phyloP scores from a whole-genome alignment of 148 eudicot species.

The Camellia lanceoleosa region DNA sequence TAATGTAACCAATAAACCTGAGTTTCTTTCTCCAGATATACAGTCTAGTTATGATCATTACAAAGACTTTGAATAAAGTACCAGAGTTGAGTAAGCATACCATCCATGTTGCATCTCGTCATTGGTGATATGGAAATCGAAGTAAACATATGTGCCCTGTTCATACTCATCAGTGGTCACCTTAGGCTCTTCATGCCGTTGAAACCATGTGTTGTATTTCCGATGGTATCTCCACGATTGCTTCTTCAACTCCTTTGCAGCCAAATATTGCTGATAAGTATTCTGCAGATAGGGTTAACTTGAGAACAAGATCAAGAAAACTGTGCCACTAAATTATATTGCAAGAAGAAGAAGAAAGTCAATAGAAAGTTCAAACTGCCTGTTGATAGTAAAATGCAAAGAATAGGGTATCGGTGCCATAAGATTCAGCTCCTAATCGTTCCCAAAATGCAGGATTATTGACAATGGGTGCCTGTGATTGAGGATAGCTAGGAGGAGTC shows the following conservation, averaged over 20 bases:
- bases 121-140: constrained; percentile 73
- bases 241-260: constrained; percentile 94
- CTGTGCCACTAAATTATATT: neutral
- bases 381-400: constrained; percentile 91
- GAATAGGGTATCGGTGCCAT: constrained; percentile 79
- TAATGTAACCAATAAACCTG: neutral
- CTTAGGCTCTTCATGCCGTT: constrained; percentile 95
- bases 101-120: constrained; percentile 91
- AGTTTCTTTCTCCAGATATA: neutral
- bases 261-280: constrained; percentile 95
- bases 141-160: constrained; percentile 94
- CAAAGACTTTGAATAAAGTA: neutral
- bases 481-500: constrained; percentile 93
- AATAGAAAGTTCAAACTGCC: constrained; percentile 34
- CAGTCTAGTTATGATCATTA: neutral
- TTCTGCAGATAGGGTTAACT: constrained; percentile 48
- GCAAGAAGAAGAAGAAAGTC: neutral
- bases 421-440: constrained; percentile 71
- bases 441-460: constrained; percentile 98
- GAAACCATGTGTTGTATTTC: constrained; percentile 94
- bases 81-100: constrained; percentile 40
- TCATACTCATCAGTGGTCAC: constrained; percentile 96
- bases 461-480: constrained; percentile 91
- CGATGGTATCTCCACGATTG: constrained; percentile 99
- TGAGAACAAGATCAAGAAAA: constrained; percentile 15